Conservation (phyloP, 805 yeast genomes). For the Hanseniaspora thailandica region DNA sequence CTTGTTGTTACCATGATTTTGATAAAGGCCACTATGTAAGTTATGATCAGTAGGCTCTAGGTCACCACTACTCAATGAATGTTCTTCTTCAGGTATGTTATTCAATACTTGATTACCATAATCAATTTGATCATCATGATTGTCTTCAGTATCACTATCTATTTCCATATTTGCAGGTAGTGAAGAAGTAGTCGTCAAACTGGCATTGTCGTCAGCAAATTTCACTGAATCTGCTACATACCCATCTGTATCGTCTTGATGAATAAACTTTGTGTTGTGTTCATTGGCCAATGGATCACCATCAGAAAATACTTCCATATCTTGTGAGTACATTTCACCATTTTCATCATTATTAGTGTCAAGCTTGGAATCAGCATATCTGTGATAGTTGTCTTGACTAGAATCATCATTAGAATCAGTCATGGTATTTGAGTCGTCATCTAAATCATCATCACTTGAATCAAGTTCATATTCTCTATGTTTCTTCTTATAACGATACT, state of each 20-base stretch:
- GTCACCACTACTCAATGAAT: neutral
- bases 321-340: neutral
- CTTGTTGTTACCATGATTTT: neutral
- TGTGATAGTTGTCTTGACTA: neutral
- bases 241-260: neutral
- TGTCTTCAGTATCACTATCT: neutral
- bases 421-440: neutral
- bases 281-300: neutral
- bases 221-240: neutral
- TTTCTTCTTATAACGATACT: neutral
- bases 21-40: neutral
- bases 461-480: neutral
- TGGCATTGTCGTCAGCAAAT: slow-evolving; percentile 4
- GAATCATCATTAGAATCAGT: neutral
- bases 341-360: neutral
- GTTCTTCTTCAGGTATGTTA: slow-evolving; percentile 10
- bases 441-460: slow-evolving; percentile 2
- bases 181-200: slow-evolving; percentile 3
- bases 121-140: neutral
- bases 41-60: neutral
- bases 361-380: neutral
- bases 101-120: neutral
- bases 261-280: neutral
- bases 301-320: neutral
- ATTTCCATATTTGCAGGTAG: neutral